These are phyloP conservation scores for Tetraselmis chui DNA, from an alignment of 139 green algal species.

Conservation along the genomic window DNA sequence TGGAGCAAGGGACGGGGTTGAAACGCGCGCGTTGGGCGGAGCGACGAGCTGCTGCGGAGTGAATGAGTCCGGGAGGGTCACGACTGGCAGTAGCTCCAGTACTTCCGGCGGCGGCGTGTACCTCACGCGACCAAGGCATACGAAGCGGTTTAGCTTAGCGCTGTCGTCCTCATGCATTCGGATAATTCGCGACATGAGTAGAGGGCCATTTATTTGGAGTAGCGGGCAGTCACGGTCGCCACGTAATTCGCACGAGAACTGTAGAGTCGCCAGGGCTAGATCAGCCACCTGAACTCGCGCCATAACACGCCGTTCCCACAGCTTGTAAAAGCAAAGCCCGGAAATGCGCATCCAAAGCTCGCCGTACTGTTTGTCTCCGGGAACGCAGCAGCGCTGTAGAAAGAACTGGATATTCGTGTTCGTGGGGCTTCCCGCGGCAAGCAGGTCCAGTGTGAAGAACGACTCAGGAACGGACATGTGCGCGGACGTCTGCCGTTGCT, in stretches of 20 bases:
- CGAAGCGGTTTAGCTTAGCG: not conserved
- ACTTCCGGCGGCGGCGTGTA: not conserved
- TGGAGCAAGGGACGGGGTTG: no score
- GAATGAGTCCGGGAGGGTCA: not conserved
- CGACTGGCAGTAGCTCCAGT: not conserved
- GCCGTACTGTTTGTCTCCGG: not conserved
- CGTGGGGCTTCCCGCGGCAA: no score
- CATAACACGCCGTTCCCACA: not conserved
- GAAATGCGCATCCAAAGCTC: not conserved
- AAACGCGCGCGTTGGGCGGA: no score
- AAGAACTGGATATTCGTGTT: not conserved
- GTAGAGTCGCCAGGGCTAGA: not conserved
- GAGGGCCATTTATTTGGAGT: not conserved
- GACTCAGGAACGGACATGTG: not conserved
- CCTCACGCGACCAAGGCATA: not conserved
- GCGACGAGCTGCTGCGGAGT: not conserved
- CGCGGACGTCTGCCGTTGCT: not conserved
- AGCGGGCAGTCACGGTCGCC: not conserved
- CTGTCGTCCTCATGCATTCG: not conserved
- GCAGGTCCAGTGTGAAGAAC: not conserved
- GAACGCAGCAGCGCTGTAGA: not conserved
- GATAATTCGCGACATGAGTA: not conserved
- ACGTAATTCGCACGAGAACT: not conserved
- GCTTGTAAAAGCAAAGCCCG: not conserved
- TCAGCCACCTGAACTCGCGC: not conserved